Evolutionary conservation across 2,329 filamentous ascomycete genomes (phyloP).

Genomic region (Colletotrichum noveboracense): DNA sequence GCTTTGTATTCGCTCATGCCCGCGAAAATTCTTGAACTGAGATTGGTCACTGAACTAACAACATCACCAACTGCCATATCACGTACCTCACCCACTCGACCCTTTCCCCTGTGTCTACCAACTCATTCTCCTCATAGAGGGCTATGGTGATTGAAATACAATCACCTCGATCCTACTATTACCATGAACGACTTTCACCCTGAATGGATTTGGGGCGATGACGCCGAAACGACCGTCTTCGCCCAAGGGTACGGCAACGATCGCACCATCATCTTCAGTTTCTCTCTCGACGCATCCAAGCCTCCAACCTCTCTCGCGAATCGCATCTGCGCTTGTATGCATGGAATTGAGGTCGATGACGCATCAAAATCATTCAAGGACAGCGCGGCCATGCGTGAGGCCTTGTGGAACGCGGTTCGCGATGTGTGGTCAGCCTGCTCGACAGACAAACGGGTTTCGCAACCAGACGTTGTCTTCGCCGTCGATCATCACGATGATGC

Average conservation of each 20-base stretch:
- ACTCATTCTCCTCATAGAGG: background rate
- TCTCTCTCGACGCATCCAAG: background rate
- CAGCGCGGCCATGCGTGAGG: background rate
- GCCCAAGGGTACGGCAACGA: background rate
- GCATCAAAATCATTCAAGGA: background rate
- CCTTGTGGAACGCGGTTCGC: background rate
- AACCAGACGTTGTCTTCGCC: background rate
- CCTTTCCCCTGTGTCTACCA: background rate
- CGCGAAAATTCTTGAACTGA: background rate
- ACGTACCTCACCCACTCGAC: background rate
- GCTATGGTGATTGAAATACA: background rate
- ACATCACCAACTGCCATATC: background rate
- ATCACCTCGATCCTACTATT: background rate
- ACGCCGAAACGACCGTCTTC: background rate
- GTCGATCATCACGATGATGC: background rate
- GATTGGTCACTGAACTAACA: background rate
- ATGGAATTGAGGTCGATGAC: background rate
- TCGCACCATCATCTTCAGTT: background rate
- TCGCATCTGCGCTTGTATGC: background rate
- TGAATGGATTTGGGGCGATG: background rate
- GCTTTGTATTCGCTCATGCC: background rate
- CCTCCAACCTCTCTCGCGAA: background rate
- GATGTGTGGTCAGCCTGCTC: background rate
- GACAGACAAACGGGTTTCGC: background rate
- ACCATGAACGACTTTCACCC: background rate